phyloP scores from a whole-genome alignment of 2,329 filamentous ascomycete species.

The Aspergillus thermomutatus region DNA sequence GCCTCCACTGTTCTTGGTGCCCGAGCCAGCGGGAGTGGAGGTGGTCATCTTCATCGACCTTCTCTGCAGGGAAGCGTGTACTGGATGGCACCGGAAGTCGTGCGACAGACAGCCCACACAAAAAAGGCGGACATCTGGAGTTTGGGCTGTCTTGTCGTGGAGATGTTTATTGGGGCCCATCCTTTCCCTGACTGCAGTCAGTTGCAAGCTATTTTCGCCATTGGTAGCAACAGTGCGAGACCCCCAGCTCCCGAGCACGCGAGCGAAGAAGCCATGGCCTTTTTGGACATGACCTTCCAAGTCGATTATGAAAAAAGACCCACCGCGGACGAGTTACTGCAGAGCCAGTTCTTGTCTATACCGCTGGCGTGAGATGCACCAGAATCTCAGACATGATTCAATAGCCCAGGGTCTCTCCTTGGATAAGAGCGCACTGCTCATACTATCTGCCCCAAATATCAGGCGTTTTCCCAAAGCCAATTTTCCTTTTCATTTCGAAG shows the following conservation, averaged over 20 bases:
- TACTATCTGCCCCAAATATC: neutral
- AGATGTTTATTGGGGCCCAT: constrained; percentile 98
- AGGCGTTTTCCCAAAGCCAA: neutral
- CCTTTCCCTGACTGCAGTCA: constrained; percentile 97
- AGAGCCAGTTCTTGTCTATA: constrained; percentile 71
- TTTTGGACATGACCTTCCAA: constrained; percentile 88
- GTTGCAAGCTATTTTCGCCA: constrained; percentile 97
- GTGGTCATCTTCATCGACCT: constrained; percentile 50
- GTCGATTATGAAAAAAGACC: constrained; percentile 90
- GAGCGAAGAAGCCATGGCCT: constrained; percentile 77
- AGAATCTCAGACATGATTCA: neutral
- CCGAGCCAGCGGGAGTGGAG: constrained; percentile 36
- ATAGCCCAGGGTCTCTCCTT: neutral
- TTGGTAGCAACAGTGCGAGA: constrained; percentile 80
- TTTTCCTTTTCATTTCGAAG: neutral
- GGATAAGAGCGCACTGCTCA: neutral
- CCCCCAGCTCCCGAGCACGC: constrained; percentile 86
- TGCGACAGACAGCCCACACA: constrained; percentile 95
- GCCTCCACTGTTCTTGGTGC: constrained; percentile 72
- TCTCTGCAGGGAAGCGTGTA: constrained; percentile 97
- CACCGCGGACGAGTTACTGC: constrained; percentile 84
- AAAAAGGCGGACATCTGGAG: constrained; percentile 99
- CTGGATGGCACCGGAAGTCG: constrained; percentile 99
- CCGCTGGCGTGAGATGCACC: constrained; percentile 56
- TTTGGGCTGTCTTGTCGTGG: constrained; percentile 90